Evolutionary conservation across 1,284 basidiomycete species (phyloP).

Genomic region (Pterulicium gracile): DNA sequence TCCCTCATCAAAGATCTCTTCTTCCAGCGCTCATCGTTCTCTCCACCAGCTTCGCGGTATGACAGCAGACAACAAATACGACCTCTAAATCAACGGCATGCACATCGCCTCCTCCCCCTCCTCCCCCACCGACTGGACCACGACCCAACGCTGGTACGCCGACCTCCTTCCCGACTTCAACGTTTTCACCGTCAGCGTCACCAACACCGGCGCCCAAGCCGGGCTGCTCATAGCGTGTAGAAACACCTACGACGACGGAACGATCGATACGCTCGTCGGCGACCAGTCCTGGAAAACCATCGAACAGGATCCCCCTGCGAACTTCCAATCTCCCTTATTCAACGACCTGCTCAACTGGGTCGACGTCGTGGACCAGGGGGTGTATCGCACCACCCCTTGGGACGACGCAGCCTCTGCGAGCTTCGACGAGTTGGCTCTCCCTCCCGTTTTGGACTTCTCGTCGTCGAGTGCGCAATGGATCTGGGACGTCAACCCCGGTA

Average conservation of each 20-base stretch:
- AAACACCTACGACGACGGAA: not conserved
- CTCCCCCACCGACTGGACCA: not conserved
- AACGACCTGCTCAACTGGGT: not conserved
- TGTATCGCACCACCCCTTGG: not conserved
- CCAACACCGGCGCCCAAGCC: not conserved
- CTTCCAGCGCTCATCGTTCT: not conserved
- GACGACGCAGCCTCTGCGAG: not conserved
- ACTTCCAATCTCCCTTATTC: not conserved
- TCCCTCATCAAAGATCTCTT: not conserved
- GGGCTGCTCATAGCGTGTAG: not conserved
- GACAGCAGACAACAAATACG: not conserved
- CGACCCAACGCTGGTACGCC: not conserved
- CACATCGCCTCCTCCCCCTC: not conserved
- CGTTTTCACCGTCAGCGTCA: not conserved
- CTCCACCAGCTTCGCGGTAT: not conserved
- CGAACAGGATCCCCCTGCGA: not conserved
- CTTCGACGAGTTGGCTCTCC: not conserved
- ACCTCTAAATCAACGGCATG: not conserved
- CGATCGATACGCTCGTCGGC: not conserved
- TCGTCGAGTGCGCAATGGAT: not conserved
- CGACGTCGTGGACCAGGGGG: not conserved
- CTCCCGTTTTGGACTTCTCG: not conserved
- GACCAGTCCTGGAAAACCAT: not conserved
- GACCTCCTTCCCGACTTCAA: not conserved
- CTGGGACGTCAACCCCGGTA: not conserved